Evolutionary conservation across 2,329 filamentous ascomycete genomes (phyloP).

Genomic region (Pseudonectria buxi): DNA sequence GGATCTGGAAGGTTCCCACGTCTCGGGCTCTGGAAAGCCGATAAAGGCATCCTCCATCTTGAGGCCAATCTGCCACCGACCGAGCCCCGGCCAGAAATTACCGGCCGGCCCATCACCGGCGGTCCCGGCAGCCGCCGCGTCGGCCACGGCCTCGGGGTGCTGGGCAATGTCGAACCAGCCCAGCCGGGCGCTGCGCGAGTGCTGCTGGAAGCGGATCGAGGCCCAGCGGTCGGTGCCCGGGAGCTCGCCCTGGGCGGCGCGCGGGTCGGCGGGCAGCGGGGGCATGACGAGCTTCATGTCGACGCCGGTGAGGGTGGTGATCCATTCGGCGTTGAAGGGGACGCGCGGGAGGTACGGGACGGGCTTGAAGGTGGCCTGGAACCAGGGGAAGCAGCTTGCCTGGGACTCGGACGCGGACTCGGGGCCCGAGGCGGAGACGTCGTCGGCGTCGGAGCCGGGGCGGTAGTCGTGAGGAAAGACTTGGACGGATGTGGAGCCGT

Average conservation of each 20-base stretch:
- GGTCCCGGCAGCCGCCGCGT: constrained; percentile 10
- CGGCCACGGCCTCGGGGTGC: constrained; percentile 21
- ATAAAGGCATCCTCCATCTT: constrained; percentile 32
- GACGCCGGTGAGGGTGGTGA: constrained; percentile 33
- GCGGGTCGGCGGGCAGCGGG: constrained; percentile 35
- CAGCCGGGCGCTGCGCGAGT: constrained; percentile 29
- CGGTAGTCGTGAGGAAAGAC: constrained; percentile 38
- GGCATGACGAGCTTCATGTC: constrained; percentile 40
- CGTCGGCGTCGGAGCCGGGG: constrained; percentile 3
- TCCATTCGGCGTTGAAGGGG: constrained; percentile 33
- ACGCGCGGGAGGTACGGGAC: constrained; percentile 36
- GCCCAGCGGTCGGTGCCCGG: constrained; percentile 42
- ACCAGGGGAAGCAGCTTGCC: constrained; percentile 33
- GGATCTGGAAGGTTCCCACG: constrained; percentile 22
- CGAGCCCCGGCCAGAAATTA: constrained; percentile 43
- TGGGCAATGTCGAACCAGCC: constrained; percentile 43
- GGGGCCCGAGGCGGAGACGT: constrained; percentile 12
- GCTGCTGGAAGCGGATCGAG: constrained; percentile 27
- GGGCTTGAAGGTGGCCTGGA: constrained; percentile 39
- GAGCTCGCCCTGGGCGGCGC: constrained; percentile 34
- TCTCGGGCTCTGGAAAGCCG: constrained; percentile 22
- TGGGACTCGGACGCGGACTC: constrained; percentile 24
- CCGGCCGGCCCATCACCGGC: constrained; percentile 20
- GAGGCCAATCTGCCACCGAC: constrained; percentile 37
- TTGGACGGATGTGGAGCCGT: constrained; percentile 33